These are phyloP conservation scores for Irpex rosettiformis DNA, from an alignment of 1,284 basidiomycete genomes.

Conservation along the genomic window DNA sequence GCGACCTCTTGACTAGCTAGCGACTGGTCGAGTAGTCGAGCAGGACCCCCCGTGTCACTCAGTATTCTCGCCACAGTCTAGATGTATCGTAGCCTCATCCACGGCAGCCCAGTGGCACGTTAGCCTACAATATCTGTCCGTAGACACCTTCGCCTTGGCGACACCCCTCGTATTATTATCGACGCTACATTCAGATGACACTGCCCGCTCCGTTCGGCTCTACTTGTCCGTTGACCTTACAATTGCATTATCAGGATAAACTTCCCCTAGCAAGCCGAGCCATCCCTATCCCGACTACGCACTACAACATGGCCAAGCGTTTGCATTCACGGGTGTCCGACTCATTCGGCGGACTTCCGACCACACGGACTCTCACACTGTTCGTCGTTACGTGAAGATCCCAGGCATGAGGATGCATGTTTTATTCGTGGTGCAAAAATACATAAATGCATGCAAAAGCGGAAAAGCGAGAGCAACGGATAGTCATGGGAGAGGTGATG, in stretches of 20 bases:
- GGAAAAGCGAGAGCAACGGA: conserved; percentile 22
- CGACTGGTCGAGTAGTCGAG: no score
- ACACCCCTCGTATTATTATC: background rate
- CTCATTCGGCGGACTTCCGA: no score
- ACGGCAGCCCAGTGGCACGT: no score
- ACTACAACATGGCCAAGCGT: background rate
- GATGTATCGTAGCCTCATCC: no score
- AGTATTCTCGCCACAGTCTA: no score
- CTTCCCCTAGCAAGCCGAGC: no score
- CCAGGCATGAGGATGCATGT: conserved; percentile 28
- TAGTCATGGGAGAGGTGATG: conserved; percentile 23
- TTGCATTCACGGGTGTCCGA: no score
- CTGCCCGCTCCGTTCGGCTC: background rate
- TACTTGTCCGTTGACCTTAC: background rate
- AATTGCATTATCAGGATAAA: background rate
- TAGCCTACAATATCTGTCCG: no score
- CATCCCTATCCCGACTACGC: background rate
- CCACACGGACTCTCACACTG: background rate
- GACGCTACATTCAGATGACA: no score
- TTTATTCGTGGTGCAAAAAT: conserved; percentile 23
- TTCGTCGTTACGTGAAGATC: background rate
- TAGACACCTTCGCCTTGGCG: no score
- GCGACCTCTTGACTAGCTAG: no score
- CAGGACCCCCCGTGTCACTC: no score
- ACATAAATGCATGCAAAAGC: conserved; percentile 25